Conservation (phyloP, 768 basidiomycete species). For the Serendipita sp. region DNA sequence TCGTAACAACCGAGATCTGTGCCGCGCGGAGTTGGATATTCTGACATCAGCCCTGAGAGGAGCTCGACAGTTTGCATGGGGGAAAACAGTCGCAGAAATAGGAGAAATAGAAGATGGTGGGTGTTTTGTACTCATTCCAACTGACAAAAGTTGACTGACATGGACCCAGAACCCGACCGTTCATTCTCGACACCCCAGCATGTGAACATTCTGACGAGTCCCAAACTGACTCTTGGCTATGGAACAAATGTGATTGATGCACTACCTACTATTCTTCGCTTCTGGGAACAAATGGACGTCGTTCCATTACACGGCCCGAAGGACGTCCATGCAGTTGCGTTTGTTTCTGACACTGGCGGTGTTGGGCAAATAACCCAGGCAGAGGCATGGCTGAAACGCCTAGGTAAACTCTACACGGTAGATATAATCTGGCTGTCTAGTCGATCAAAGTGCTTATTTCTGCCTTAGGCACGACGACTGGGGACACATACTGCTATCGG, state of each 20-base stretch:
- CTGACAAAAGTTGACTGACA: background rate
- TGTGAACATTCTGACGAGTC: background rate
- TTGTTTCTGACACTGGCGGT: slow-evolving; percentile 5
- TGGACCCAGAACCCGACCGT: background rate
- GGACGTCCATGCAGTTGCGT: background rate
- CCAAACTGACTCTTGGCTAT: background rate
- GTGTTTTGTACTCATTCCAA: background rate
- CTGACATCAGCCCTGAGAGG: background rate
- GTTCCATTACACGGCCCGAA: background rate
- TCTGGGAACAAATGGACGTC: background rate
- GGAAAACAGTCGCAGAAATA: background rate
- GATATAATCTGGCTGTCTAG: background rate
- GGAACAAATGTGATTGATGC: background rate
- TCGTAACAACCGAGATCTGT: background rate
- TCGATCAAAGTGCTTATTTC: background rate
- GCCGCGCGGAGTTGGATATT: background rate
- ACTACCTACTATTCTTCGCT: background rate
- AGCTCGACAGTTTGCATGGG: background rate
- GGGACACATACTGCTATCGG: background rate
- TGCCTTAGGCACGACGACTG: background rate
- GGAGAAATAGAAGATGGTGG: background rate
- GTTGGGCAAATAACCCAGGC: background rate
- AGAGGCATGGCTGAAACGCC: background rate
- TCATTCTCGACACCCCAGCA: background rate
- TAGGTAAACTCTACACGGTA: background rate